Base-by-base conservation (phyloP, 495 filamentous ascomycete species). In the Neurospora sp. region DNA sequence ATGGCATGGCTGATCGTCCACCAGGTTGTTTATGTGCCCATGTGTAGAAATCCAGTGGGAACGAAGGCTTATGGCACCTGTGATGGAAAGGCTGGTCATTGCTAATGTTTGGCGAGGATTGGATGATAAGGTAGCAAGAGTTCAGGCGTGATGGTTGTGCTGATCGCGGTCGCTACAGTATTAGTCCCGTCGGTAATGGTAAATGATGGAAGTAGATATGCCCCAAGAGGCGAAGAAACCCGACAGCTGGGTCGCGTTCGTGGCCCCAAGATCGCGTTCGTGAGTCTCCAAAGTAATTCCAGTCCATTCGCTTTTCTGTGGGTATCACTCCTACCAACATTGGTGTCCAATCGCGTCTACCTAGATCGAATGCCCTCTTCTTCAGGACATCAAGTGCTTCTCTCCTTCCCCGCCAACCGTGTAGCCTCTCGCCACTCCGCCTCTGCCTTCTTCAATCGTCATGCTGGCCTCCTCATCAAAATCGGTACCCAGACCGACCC, bases 401-500 rank as follows among this genome's bases (percentile, higher is more conserved):
- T 78, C 75, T n/a, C 73, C 69, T 41, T 81, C 82, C 69, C 86
- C 87, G 22, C 92, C 93, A 72, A 96, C 90, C 0, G 84, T 89
- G 85, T 99, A 99, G 1, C 95, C 96, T 78, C 92, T 91, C 61
- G 96, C 96, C 71, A 97, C 89, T 12, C 96, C 96, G 75, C 90
- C 91, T 79, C 93, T 90, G 37, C 96, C 96, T 80, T 96, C 90
- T 79, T 97, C 92, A 11, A 88, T 84, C 14, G 88, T 85, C 11
- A 91, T 88, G 53, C 85, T 85, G 27, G 91, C 89, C 76, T 93
- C 90, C 69, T 84, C 84, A 39, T 87, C 85, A 73, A 93, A 96
- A 80, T 99, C 96, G 73, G 90, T 96, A 0, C 96, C 96, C 38
- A 99, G 81, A 0, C 96, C 96, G 79, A 90, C 92, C 96, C 96